phyloP scores from a whole-genome alignment of 2,329 filamentous ascomycete genomes.

The Venturia asperata region DNA sequence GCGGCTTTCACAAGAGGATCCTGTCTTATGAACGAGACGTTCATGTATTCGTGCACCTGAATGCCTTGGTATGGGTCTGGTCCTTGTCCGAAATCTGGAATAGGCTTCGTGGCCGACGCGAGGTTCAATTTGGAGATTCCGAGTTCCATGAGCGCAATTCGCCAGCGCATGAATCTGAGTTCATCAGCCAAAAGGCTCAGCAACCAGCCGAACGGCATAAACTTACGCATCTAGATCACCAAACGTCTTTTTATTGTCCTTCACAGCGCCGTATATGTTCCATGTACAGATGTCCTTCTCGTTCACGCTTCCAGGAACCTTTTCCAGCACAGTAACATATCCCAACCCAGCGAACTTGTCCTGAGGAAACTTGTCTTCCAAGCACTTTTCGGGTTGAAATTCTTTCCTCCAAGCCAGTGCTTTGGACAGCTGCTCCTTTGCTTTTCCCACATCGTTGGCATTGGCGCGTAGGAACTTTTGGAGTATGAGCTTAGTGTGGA shows the following conservation, averaged over 20 bases:
- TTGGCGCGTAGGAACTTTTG: constrained; percentile 95
- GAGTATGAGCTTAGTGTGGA: constrained; percentile 75
- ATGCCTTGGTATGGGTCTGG: constrained; percentile 82
- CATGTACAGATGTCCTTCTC: constrained; percentile 69
- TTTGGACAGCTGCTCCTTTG: constrained; percentile 68
- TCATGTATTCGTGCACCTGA: constrained; percentile 90
- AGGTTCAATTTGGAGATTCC: constrained; percentile 67
- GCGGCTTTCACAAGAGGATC: constrained; percentile 69
- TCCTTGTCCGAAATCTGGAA: constrained; percentile 58
- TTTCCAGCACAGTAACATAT: constrained; percentile 66
- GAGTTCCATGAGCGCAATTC: constrained; percentile 83
- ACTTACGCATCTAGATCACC: constrained; percentile 72
- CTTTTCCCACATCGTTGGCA: constrained; percentile 63
- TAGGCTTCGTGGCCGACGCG: constrained; percentile 58
- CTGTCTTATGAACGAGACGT: constrained; percentile 77
- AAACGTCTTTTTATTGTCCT: constrained; percentile 74
- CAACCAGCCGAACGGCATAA: constrained; percentile 13
- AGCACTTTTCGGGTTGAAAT: constrained; percentile 61
- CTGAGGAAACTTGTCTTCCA: constrained; percentile 55
- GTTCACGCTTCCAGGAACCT: constrained; percentile 45
- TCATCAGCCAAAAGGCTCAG: constrained; percentile 9
- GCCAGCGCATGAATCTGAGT: constrained; percentile 77
- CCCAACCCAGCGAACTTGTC: constrained; percentile 71
- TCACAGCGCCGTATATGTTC: constrained; percentile 88
- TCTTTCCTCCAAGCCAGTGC: constrained; percentile 79